Percentiles rank a stretch among this genome's conserved stretches.
These are phyloP conservation scores for Trifolium repens DNA, from an alignment of 306 rosid genomes.

Conservation along the genomic window DNA sequence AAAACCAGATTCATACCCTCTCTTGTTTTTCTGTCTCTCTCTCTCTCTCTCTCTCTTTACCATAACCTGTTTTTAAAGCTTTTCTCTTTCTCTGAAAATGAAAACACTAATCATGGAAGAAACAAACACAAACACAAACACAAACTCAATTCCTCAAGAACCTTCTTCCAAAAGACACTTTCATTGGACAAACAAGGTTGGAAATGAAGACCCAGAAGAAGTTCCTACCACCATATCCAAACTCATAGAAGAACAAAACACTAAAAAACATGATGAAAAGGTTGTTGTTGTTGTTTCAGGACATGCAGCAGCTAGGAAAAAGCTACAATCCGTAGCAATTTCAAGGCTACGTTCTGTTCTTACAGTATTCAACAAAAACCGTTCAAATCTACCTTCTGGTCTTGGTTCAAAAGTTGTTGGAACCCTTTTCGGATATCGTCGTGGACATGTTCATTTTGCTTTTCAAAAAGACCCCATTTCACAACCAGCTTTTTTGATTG, in stretches of 20 bases:
- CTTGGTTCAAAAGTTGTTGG: conserved; percentile 83
- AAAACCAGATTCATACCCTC: conserved; percentile 40
- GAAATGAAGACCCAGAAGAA: conserved; percentile 62
- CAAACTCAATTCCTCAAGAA: conserved; percentile 48
- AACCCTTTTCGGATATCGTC: conserved; percentile 87
- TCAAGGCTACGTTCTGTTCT: conserved; percentile 83
- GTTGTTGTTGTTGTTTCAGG: conserved; percentile 28
- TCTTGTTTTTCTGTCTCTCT: conserved; percentile 28
- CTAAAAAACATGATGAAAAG: conserved; percentile 35
- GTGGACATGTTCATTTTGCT: conserved; percentile 92
- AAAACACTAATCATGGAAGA: conserved; percentile 50
- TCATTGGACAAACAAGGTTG: conserved; percentile 92
- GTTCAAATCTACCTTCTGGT: conserved; percentile 60
- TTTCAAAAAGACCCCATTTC: conserved; percentile 81
- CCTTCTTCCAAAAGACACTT: conserved; percentile 92
- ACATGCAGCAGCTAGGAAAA: conserved; percentile 50
- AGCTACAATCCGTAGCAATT: conserved; percentile 70
- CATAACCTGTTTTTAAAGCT: conserved; percentile 37
- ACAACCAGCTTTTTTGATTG: conserved; percentile 83
- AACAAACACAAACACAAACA: conserved; percentile 11
- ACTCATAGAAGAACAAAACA: conserved; percentile 41
- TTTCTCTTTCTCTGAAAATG: conserved; percentile 53
- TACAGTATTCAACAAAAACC: conserved; percentile 69
- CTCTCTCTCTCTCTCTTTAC: conserved; percentile 29
- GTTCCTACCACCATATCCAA: conserved; percentile 54